Base-by-base conservation (phyloP, 768 basidiomycete species). In the Daedaleopsis sinensis region DNA sequence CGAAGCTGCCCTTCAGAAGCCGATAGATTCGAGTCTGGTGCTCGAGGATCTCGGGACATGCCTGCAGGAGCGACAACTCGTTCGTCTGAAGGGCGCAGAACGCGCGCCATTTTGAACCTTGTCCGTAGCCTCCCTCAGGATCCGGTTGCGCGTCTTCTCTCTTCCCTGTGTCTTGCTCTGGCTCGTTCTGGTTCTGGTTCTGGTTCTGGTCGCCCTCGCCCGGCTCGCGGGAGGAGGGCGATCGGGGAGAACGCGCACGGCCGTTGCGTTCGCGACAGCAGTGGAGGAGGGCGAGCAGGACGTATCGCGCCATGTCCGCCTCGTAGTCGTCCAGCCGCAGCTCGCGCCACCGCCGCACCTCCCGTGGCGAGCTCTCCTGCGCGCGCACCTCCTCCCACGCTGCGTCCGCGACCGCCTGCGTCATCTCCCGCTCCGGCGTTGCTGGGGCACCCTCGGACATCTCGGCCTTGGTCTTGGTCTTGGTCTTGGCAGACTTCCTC, bases 51-150 rank as follows among this genome's bases (percentile, higher is more conserved):
- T 81, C 75, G 10, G 85, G 84, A 52, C 80, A 80, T 18, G 74
- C 71, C 48, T 67, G 76, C 35, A 81, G 71, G 61, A 82, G 80
- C 24, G 70, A 64, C 4, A 84, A 71, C 58, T 88, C 86, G 72
- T 85, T 87, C 56, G 79, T 71, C 71, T 90, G 87, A 12, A 90
- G 80, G 32, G 77, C 59, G 27, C 87, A 76, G 39, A 87, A 74
- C 35, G 81, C 77, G 1, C 69, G 5, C 88, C 87, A 90, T 59
- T 37, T 58, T 50, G 47, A 49, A 48, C 49, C 21, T 49, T 49
- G 47, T 52, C 49, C 39, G 32, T 23, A 21, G 37, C 35, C 58
- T 58, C 61, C 43, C 62, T 54, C 37, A 11, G 5, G 13, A 23
- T 56, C 38, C 38, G 39, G 24, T 5, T 32, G 44, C 55, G 23